These are phyloP conservation scores for Lizonia empirigonia DNA, from an alignment of 2,329 filamentous ascomycete genomes.

Conservation along the genomic window DNA sequence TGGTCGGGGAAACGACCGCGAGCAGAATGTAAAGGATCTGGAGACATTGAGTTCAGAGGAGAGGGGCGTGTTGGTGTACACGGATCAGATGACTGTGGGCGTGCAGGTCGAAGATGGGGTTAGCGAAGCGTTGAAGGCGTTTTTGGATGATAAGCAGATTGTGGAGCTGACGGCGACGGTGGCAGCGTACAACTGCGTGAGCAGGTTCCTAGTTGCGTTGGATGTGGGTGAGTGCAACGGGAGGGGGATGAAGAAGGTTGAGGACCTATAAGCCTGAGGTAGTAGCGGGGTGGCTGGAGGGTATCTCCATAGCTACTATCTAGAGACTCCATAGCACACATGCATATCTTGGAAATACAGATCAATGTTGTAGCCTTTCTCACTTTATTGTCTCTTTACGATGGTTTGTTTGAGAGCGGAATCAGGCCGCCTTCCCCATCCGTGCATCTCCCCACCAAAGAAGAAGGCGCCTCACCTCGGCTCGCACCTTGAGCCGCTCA, in stretches of 20 bases:
- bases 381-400: background rate
- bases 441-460: slow-evolving; percentile 21
- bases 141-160: slow-evolving; percentile 72
- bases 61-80: slow-evolving; percentile 72
- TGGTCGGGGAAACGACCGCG: slow-evolving; percentile 19
- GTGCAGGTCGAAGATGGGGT: slow-evolving; percentile 72
- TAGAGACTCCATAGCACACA: too few species aligned
- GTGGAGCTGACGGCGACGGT: slow-evolving; percentile 82
- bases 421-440: slow-evolving; percentile 28
- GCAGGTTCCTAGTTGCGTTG: slow-evolving; percentile 79
- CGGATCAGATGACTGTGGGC: slow-evolving; percentile 82
- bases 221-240: slow-evolving; percentile 62
- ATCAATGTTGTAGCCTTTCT: too few species aligned
- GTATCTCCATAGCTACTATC: too few species aligned
- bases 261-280: slow-evolving; percentile 39
- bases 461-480: slow-evolving; percentile 27
- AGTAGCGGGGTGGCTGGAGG: too few species aligned
- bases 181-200: slow-evolving; percentile 83
- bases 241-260: slow-evolving; percentile 38
- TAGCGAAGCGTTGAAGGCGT: slow-evolving; percentile 64
- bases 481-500: slow-evolving; percentile 28
- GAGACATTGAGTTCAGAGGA: slow-evolving; percentile 55
- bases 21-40: slow-evolving; percentile 23
- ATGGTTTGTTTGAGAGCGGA: slow-evolving; percentile 11
- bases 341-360: too few species aligned